Evolutionary conservation across 2,329 filamentous ascomycete species (phyloP).

Genomic region (Xylaria arbuscula): DNA sequence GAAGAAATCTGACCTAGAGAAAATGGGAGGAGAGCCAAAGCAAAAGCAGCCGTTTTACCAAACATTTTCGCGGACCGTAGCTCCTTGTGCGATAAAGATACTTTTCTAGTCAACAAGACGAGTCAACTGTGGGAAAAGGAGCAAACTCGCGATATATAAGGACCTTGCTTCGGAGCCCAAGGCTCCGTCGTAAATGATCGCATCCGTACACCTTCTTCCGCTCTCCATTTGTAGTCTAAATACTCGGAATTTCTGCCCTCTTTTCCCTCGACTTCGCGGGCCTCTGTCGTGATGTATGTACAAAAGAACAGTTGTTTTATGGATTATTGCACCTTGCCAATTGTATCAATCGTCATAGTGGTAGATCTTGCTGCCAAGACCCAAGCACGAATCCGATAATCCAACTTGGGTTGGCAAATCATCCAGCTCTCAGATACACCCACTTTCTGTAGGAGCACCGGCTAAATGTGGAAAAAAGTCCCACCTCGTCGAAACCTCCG

Average conservation of each 20-base stretch:
- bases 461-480: conserved; percentile 26
- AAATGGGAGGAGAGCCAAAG: conserved; percentile 59
- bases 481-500: not conserved
- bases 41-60: conserved; percentile 56
- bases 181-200: conserved; percentile 39
- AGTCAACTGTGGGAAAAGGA: conserved; percentile 25
- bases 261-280: conserved; percentile 17
- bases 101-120: conserved; percentile 4
- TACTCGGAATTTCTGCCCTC: conserved; percentile 36
- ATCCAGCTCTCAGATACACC: conserved; percentile 3
- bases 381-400: conserved; percentile 12
- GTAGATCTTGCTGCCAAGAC: not conserved
- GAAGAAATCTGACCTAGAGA: conserved; percentile 65
- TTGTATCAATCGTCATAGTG: conserved; percentile 3
- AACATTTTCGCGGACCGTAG: conserved; percentile 53
- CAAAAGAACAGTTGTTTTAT: not conserved
- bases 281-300: not conserved
- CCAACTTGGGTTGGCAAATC: conserved; percentile 2
- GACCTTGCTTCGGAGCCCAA: conserved; percentile 40
- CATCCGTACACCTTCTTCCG: conserved; percentile 28
- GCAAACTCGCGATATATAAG: conserved; percentile 46
- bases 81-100: conserved; percentile 8
- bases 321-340: not conserved
- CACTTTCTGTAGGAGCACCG: conserved; percentile 27
- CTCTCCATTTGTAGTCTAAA: conserved; percentile 32